phyloP scores from a whole-genome alignment of 2,329 filamentous ascomycete genomes.

The Clarireedia monteithiana region DNA sequence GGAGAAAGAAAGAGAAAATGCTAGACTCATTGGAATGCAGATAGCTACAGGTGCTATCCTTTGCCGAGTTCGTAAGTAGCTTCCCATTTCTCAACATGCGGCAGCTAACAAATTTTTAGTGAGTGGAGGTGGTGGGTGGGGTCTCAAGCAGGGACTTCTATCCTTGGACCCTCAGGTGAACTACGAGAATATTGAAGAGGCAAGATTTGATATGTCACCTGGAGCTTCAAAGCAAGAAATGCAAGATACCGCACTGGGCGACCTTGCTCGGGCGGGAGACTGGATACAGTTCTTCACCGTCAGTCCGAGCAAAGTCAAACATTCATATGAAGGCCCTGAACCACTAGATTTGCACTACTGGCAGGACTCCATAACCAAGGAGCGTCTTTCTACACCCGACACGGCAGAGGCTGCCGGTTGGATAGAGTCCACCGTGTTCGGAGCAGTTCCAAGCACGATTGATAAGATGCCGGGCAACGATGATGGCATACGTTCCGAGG shows the following conservation, averaged over 20 bases:
- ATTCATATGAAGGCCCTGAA: background rate
- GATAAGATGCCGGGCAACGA: conserved; percentile 19
- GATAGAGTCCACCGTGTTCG: conserved; percentile 20
- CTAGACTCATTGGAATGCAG: conserved; percentile 17
- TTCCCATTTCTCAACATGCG: background rate
- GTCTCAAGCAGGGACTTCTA: conserved; percentile 67
- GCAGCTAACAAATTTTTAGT: conserved; percentile 35
- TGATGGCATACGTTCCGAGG: background rate
- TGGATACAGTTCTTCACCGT: conserved; percentile 58
- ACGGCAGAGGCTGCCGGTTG: background rate
- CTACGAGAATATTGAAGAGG: conserved; percentile 42
- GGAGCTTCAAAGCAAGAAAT: conserved; percentile 24
- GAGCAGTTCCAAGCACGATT: conserved; percentile 24
- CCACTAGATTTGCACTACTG: background rate
- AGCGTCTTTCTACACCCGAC: background rate
- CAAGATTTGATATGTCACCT: conserved; percentile 42
- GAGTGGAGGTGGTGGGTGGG: conserved; percentile 81
- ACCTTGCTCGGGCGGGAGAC: conserved; percentile 55
- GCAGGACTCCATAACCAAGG: background rate
- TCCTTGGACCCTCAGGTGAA: conserved; percentile 65
- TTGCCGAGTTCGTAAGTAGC: conserved; percentile 26
- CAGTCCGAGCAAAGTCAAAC: conserved; percentile 5
- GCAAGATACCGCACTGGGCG: conserved; percentile 35
- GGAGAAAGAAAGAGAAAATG: background rate
- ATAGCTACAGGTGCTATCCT: conserved; percentile 19